These are phyloP conservation scores for Yamadazyma kitorensis DNA, from an alignment of 805 yeast species.

Conservation along the genomic window DNA sequence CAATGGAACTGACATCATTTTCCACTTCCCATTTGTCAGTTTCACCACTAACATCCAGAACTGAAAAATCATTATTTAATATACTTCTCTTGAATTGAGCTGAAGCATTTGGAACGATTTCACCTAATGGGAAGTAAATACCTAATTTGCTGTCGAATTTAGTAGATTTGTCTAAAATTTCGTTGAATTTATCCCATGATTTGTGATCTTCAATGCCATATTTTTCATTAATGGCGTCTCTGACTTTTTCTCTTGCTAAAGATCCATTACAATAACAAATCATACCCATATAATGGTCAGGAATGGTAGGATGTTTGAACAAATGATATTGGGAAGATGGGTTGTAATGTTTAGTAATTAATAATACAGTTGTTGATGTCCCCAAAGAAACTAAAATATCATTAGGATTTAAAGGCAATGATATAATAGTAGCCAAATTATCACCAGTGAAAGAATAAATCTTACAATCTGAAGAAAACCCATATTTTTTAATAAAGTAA, in stretches of 20 bases:
- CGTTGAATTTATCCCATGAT: constrained; percentile 63
- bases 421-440: constrained; percentile 81
- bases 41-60: constrained; percentile 21
- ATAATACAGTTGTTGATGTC: constrained; percentile 84
- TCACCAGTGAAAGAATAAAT: constrained; percentile 86
- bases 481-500: constrained; percentile 65
- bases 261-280: constrained; percentile 92
- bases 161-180: constrained; percentile 42
- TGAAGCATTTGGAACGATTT: constrained; percentile 79
- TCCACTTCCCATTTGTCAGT: constrained; percentile 48
- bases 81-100: constrained; percentile 59
- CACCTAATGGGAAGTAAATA: constrained; percentile 84
- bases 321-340: constrained; percentile 83
- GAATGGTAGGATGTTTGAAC: constrained; percentile 82
- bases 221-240: constrained; percentile 58
- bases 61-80: constrained; percentile 26
- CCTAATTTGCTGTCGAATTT: constrained; percentile 54
- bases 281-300: constrained; percentile 86
- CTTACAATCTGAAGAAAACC: constrained; percentile 54
- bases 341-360: constrained; percentile 72
- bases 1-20: constrained; percentile 69
- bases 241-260: constrained; percentile 73
- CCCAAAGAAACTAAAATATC: constrained; percentile 84
- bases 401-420: constrained; percentile 72
- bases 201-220: constrained; percentile 26